These are phyloP conservation scores for Phanerodontia chrysosporium DNA, from an alignment of 768 basidiomycete genomes.

Conservation along the genomic window DNA sequence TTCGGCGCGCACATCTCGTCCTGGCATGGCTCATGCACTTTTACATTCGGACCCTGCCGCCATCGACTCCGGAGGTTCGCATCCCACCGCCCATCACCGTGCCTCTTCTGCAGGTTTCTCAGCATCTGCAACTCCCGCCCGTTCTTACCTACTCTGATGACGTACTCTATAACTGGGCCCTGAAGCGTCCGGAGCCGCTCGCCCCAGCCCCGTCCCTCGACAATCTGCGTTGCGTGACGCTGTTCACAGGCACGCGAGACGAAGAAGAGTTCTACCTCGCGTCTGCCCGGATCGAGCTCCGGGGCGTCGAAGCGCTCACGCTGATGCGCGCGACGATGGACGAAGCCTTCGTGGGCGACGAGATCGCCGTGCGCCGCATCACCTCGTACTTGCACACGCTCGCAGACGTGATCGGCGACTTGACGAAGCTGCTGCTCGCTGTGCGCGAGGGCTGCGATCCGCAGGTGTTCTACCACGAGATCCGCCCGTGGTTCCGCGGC, in stretches of 20 bases:
- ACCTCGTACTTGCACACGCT: constrained; percentile 61
- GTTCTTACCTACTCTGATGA: constrained; percentile 89
- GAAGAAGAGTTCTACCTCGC: constrained; percentile 87
- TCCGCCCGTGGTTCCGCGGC: constrained; percentile 65
- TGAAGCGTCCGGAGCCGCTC: constrained; percentile 19
- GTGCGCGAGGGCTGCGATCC: constrained; percentile 74
- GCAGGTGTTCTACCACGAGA: constrained; percentile 51
- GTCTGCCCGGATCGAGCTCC: constrained; percentile 82
- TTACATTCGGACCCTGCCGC: constrained; percentile 45
- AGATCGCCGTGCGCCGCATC: constrained; percentile 43
- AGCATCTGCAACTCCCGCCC: constrained; percentile 75
- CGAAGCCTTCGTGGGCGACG: constrained; percentile 74
- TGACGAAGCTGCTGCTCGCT: constrained; percentile 54
- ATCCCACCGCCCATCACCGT: constrained; percentile 71
- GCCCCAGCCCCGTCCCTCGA: constrained; percentile 39
- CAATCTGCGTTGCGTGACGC: constrained; percentile 60
- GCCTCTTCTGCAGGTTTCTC: constrained; percentile 70
- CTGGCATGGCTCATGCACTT: constrained; percentile 53
- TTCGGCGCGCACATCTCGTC: constrained; percentile 53
- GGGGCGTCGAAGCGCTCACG: constrained; percentile 78
- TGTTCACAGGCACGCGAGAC: constrained; percentile 75
- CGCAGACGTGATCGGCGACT: constrained; percentile 56
- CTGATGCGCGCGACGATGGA: constrained; percentile 85
- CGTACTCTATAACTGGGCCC: constrained; percentile 82
- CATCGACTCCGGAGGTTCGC: constrained; percentile 32